Evolutionary conservation across 345 rosid species (phyloP).

Genomic region (Brassica incana): DNA sequence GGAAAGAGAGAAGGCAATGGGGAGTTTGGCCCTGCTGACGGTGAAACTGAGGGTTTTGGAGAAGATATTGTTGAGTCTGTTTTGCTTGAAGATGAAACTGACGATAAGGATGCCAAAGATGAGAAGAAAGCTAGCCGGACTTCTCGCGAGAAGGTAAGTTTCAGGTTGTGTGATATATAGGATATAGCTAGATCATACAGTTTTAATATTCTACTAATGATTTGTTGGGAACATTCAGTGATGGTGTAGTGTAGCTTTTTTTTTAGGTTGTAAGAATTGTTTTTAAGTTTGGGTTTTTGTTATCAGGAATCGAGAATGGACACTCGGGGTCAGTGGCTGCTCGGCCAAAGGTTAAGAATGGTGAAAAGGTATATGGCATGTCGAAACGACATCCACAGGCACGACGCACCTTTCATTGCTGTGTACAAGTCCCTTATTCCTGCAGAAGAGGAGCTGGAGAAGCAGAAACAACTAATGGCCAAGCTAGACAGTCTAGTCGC

Average conservation of each 20-base stretch:
- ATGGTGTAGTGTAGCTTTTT: background rate
- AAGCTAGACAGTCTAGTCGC: slow-evolving; percentile 67
- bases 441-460: slow-evolving; percentile 74
- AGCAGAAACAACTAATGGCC: slow-evolving; percentile 72
- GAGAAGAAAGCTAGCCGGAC: slow-evolving; percentile 34
- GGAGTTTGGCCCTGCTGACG: slow-evolving; percentile 19
- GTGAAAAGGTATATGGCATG: slow-evolving; percentile 48
- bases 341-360: slow-evolving; percentile 71
- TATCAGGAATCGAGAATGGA: slow-evolving; percentile 82
- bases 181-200: slow-evolving; percentile 3
- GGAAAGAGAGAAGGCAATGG: slow-evolving; percentile 30
- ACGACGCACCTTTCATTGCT: slow-evolving; percentile 56
- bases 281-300: slow-evolving; percentile 18
- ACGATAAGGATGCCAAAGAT: slow-evolving; percentile 49
- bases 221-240: background rate
- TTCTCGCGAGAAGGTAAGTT: slow-evolving; percentile 49
- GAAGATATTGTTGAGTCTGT: slow-evolving; percentile 57
- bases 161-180: background rate
- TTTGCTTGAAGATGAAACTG: slow-evolving; percentile 57
- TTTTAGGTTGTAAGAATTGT: background rate
- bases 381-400: slow-evolving; percentile 62
- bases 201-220: background rate
- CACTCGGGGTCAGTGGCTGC: slow-evolving; percentile 63
- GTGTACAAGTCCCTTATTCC: slow-evolving; percentile 79
- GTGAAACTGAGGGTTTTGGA: slow-evolving; percentile 48